A percentile compares a stretch with the other conserved stretches of the same genome.
These are phyloP conservation scores for Dioscorea cayenensis DNA, from an alignment of 116 monocot genomes.

Conservation along the genomic window DNA sequence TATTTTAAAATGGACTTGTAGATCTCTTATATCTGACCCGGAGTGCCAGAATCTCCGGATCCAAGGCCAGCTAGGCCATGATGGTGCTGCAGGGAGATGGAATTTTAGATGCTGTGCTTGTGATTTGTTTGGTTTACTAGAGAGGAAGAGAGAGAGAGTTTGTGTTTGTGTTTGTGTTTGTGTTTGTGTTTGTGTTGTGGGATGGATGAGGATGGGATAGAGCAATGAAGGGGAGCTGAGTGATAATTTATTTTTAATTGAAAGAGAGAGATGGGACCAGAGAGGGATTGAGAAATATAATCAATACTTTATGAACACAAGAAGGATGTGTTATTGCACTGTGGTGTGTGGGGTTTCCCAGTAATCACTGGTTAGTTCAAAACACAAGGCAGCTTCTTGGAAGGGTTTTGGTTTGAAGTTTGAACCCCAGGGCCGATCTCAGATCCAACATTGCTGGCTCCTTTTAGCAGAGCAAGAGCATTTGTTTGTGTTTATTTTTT, in stretches of 20 bases:
- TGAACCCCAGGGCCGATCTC: neutral
- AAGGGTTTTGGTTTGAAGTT: conserved; percentile 2
- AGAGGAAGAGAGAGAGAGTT: conserved; percentile 1
- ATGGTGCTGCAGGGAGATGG: conserved; percentile 14
- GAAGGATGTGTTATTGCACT: neutral
- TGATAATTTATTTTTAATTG: no score
- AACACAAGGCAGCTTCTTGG: neutral
- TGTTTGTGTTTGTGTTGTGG: neutral
- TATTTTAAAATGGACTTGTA: neutral
- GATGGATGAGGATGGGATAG: neutral
- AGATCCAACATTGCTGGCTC: neutral
- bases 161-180: no score
- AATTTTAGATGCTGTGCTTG: conserved; percentile 16
- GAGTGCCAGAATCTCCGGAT: conserved; percentile 50
- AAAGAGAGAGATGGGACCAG: neutral
- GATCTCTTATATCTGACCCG: neutral
- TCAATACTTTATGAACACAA: neutral
- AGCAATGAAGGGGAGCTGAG: neutral
- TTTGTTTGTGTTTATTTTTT: neutral
- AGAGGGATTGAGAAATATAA: neutral
- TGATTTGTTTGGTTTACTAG: conserved; percentile 14
- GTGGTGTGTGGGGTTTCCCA: neutral
- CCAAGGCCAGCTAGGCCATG: conserved; percentile 43
- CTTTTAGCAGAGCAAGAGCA: neutral
- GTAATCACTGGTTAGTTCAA: neutral